Evolutionary conservation across 225 moss, liverwort and hornwort genomes (phyloP).

Genomic region (Physcomitrellopsis africana): DNA sequence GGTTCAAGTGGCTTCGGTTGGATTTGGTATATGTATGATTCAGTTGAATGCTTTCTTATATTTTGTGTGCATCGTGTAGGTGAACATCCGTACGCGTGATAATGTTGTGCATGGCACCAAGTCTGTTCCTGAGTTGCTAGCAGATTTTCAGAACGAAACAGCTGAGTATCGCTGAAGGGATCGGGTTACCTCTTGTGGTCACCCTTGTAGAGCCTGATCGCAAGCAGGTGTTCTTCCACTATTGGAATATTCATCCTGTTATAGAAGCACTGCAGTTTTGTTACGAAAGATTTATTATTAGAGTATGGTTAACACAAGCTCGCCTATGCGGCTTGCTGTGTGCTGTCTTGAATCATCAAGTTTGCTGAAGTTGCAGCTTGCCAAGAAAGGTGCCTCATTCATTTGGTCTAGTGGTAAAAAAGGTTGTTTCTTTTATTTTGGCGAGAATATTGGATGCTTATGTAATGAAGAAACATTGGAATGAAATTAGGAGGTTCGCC

Average conservation of each 20-base stretch:
- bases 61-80: constrained; percentile 45
- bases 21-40: background rate
- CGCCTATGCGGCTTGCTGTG: background rate
- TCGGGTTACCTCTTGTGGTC: background rate
- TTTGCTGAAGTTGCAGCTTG: constrained; percentile 8
- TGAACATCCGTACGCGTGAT: constrained; percentile 84
- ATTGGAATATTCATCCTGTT: background rate
- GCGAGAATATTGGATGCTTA: constrained; percentile 7
- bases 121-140: constrained; percentile 61
- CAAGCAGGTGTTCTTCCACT: constrained; percentile 17
- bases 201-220: background rate
- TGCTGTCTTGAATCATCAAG: background rate
- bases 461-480: background rate
- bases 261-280: background rate
- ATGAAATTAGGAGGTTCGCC: too few relatives aligned
- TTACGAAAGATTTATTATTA: constrained; percentile 4
- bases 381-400: background rate
- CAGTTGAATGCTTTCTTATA: background rate
- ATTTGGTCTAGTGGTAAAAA: constrained; percentile 2
- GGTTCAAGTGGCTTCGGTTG: background rate
- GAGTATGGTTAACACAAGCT: constrained; percentile 13
- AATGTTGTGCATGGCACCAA: constrained; percentile 75
- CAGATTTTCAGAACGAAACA: constrained; percentile 67
- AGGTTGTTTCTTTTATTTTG: background rate
- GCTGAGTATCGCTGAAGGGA: constrained; percentile 55